Percentiles rank a stretch among this genome's conserved stretches.
Evolutionary conservation across 495 filamentous ascomycete species (phyloP).

Genomic region (Hypoxylon intermedium): DNA sequence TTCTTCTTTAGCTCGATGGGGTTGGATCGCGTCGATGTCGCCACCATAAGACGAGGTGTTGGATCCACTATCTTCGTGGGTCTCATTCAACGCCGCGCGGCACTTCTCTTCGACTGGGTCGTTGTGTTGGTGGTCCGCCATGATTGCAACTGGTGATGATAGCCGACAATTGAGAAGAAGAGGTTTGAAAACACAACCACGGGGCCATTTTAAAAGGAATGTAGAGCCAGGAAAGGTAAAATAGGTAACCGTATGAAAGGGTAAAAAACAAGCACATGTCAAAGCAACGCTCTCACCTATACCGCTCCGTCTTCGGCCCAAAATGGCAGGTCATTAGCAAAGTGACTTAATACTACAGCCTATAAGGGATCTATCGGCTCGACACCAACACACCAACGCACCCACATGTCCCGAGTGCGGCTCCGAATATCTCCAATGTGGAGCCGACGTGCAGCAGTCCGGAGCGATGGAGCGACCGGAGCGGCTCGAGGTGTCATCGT

Average conservation of each 20-base stretch:
- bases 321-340: constrained; percentile 25
- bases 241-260: constrained; percentile 6
- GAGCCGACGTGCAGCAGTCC: constrained; percentile 27
- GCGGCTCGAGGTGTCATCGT: constrained; percentile 23
- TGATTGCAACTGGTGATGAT: constrained; percentile 1
- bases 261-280: constrained; percentile 8
- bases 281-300: constrained; percentile 1
- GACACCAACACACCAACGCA: constrained; percentile 28
- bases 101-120: constrained; percentile 11
- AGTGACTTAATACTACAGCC: constrained; percentile 27
- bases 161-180: background rate
- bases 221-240: background rate
- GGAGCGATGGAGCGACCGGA: constrained; percentile 29
- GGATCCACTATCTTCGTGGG: constrained; percentile 22
- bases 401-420: constrained; percentile 24
- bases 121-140: constrained; percentile 20
- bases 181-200: background rate
- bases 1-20: background rate
- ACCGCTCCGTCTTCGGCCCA: constrained; percentile 32
- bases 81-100: constrained; percentile 1
- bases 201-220: constrained; percentile 3
- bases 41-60: constrained; percentile 19
- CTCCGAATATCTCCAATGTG: constrained; percentile 27
- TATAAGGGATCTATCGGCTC: constrained; percentile 19
- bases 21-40: constrained; percentile 7